Base-by-base conservation (phyloP, 164 flowering plant genomes). In the Tetrastigma voinierianum region DNA sequence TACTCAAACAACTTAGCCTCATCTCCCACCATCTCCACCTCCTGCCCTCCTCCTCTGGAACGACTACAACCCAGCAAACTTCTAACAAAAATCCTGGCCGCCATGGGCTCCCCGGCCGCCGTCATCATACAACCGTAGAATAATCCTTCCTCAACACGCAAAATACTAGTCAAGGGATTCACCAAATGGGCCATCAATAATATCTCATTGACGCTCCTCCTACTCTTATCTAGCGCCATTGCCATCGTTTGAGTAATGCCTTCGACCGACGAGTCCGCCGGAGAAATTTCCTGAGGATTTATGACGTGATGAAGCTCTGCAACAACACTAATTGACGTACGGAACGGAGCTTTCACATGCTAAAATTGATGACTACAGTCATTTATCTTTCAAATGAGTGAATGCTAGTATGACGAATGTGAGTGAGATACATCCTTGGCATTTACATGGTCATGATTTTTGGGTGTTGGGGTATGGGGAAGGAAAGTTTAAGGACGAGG, bases 341-440 rank as follows among this genome's bases (percentile, higher is more conserved):
- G 95, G 0, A 81, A 52, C 49, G 88, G 85, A 13, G 74, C n/a
- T n/a, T 90, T 1, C 91, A 90, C 86, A 71, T 10, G 68, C 20
- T 95, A 0, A 21, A 48, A 2, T 57, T 79, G 9, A 76, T 78
- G 59, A 59, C 72, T 11, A 83, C 85, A 0, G 78, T 95, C 0
- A 81, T 95, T n/a, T n/a, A n/a, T 2, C 88, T 95, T 2, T 97
- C 91, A 57, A 95, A 95, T 63, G n/a, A n/a, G 90, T 96, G 0
- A 90, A 95, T 66, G 81, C 84, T 92, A 48, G 15, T n/a, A n/a
- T 62, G 0, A 73, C 8, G 1, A 81, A 83, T 25, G 80, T 62
- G 0, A 94, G 98, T 62, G 97, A 94, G 57, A 80, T 84, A 2
- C 98, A 94, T 70, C 97, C 98, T 1, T 94, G 97, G 97, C 98